Evolutionary conservation across 2,329 filamentous ascomycete species (phyloP), one percentile per base, ranked within the genome.

Genomic region (Aureobasidium melanogenum): DNA sequence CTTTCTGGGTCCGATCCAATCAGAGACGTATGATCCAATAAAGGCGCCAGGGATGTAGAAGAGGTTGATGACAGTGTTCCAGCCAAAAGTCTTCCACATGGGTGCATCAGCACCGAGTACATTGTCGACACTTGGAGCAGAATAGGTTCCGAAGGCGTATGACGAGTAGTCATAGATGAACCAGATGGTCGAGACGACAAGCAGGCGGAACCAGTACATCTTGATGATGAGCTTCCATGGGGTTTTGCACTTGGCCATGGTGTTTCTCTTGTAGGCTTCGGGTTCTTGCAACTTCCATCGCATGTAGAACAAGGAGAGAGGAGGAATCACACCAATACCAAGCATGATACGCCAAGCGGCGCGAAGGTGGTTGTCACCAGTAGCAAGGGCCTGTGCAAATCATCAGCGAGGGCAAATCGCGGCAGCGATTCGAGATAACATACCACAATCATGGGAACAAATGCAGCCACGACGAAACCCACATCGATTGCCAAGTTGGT

Each of bases 401-500:
- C 88, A 10, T 47, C 10, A n/a, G 24, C 14, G 22, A 2, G 6
- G 5, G 10, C 9, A 1, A 50, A 22, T 14, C 12, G 4, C 5
- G n/a, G 3, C 1, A 3, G 10, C 15, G 9, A 1, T 1, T 36
- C 6, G 10, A n/a, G 5, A 8, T 5, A 4, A 36, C 28, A 36
- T 24, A 50, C 47, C 26, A 88, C 72, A 46, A 88, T 77, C 74
- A 85, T 85, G 0, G 91, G 89, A 1, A 94, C 84, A 63, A 96
- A 84, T 0, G 89, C 86, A 9, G 89, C 86, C 60, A 93, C 79
- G 1, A 95, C 88, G 65, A 95, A 96, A 0, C 89, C 91, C 56
- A 84, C 82, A 70, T 95, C 89, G 63, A 96, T 95, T 79, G 91
- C 88, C 30, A 88, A 84, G 73, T 95, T 95, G 54, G 89, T 96